Percentiles rank a stretch among this genome's conserved stretches.
Evolutionary conservation across 768 basidiomycete genomes (phyloP).

Genomic region (Boletellus ananas): DNA sequence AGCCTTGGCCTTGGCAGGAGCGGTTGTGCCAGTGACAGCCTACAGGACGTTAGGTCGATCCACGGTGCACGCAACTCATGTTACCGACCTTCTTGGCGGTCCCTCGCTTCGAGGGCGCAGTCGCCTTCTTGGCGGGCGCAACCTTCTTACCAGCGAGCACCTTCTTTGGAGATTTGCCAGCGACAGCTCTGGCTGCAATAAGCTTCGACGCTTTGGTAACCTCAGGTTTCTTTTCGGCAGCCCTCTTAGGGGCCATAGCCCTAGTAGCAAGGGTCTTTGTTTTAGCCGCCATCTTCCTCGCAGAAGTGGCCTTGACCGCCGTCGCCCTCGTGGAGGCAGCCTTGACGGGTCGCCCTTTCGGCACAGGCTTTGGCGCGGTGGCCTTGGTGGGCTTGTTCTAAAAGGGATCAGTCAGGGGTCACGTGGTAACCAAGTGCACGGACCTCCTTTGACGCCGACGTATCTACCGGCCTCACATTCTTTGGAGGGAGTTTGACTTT

Average conservation of each 20-base stretch:
- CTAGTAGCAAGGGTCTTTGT: conserved; percentile 31
- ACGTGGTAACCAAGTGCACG: conserved; percentile 27
- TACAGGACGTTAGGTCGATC: conserved; percentile 21
- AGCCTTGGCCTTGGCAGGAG: conserved; percentile 33
- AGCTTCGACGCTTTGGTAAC: conserved; percentile 33
- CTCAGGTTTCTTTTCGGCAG: conserved; percentile 32
- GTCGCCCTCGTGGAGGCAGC: conserved; percentile 25
- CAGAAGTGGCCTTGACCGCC: conserved; percentile 19
- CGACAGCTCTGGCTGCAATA: conserved; percentile 12
- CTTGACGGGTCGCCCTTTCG: conserved; percentile 27
- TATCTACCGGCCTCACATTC: conserved; percentile 42
- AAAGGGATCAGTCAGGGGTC: conserved; percentile 13
- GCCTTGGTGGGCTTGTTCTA: conserved; percentile 34
- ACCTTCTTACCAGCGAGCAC: conserved; percentile 31
- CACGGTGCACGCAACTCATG: not conserved
- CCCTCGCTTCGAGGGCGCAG: conserved; percentile 44
- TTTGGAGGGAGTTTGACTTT: conserved; percentile 72
- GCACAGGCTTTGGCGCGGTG: conserved; percentile 21
- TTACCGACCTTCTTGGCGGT: conserved; percentile 58
- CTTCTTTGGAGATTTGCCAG: conserved; percentile 31
- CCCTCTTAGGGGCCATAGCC: conserved; percentile 41
- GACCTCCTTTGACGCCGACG: conserved; percentile 57
- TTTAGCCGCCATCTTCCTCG: conserved; percentile 34
- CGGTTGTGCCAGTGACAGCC: conserved; percentile 49
- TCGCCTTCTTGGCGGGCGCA: conserved; percentile 38